Evolutionary conservation across 2,329 filamentous ascomycete genomes (phyloP), one percentile per base, ranked within the genome.

Genomic region (Alternaria alternata): DNA sequence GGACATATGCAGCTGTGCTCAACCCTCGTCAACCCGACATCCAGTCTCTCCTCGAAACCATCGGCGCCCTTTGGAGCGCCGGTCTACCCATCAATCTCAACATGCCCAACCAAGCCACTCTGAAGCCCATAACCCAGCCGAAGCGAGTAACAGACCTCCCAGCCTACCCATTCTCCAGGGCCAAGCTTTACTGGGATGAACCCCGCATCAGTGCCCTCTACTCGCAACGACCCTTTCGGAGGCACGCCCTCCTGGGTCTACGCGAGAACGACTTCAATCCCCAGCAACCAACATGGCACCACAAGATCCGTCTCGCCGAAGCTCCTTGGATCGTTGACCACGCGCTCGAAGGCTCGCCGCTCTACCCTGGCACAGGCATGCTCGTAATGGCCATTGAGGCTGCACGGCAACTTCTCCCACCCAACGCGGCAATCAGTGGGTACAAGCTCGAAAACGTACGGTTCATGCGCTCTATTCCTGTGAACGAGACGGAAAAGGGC

Each of bases 321-420:
- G 71, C 75, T 1, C 80, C 81, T 0, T 86, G 84, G 84, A 63
- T 85, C 5, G 69, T 71, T 0, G 81, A 85, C 56, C 83, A 86
- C 53, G 70, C 79, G 51, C 75, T 84, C 11, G 69, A 76, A 52
- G 63, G 60, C 14, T 53, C 68, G 4, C 51, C 44, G 4, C 57
- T 59, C 18, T 78, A 69, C 51, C 78, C 78, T 7, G 77, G 65
- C 3, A 71, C 77, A 0, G 78, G 76, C 2, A 73, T 75, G 53
- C 28, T 79, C 2, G 61, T 65, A 4, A 75, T 77, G 66, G 74
- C 69, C 2, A 47, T 79, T 5, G 76, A 80, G 65, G 78, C 74
- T 9, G 66, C 61, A 9, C 51, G 54, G 3, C 69, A 77, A 48
- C 41, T 64, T 8, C 36, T 57, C 9, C 12, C 51, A 8, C 24